Percentiles rank a stretch among this genome's conserved stretches.
phyloP scores from a whole-genome alignment of 2,329 filamentous ascomycete species.

The Aspergillus sp. region DNA sequence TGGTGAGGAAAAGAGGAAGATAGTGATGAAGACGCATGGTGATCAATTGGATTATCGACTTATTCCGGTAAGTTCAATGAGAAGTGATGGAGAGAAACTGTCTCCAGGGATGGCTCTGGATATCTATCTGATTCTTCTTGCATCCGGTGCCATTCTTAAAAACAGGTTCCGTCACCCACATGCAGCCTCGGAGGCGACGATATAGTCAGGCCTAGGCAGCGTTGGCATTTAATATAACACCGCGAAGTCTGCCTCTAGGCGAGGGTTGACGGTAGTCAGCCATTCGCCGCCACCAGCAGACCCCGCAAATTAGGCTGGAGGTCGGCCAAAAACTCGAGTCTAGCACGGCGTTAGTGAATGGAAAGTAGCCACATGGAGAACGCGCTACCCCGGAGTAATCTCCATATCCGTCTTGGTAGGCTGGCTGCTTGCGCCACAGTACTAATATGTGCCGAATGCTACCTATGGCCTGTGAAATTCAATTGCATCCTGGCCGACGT shows the following conservation, averaged over 20 bases:
- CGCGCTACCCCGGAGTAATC: no score
- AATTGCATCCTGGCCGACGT: no score
- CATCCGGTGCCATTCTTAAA: not conserved
- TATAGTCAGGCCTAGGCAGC: not conserved
- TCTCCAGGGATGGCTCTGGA: not conserved
- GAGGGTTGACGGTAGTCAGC: not conserved
- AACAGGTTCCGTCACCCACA: not conserved
- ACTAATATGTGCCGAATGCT: no score
- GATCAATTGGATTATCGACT: no score
- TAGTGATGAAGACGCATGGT: slow-evolving; percentile 1
- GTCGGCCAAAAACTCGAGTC: not conserved
- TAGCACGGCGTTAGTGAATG: not conserved
- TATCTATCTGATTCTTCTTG: no score
- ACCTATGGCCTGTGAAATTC: no score
- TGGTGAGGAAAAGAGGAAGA: slow-evolving; percentile 2
- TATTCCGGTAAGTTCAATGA: no score
- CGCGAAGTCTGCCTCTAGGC: not conserved
- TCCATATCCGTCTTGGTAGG: no score
- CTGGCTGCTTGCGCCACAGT: no score
- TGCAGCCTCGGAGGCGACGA: not conserved
- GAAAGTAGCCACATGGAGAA: not conserved
- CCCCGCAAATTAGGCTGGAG: not conserved
- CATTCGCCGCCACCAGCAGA: not conserved
- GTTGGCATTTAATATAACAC: not conserved
- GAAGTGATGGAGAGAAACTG: not conserved